Percentiles rank a stretch among this genome's conserved stretches.
phyloP scores from a whole-genome alignment of 305 asterid species.

The Nicotiana rustica region DNA sequence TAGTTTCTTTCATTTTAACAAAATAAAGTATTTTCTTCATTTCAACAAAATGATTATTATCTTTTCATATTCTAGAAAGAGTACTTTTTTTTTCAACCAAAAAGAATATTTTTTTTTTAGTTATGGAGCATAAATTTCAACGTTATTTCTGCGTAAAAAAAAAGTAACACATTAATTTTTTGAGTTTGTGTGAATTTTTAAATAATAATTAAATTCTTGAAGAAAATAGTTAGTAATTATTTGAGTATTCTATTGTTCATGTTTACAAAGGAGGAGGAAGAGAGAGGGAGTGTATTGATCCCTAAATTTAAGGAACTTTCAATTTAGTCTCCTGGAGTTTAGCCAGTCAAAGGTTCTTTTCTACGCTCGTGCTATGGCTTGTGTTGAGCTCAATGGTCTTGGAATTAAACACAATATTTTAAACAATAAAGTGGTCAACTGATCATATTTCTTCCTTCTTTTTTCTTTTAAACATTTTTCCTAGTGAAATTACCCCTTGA shows the following conservation, averaged over 20 bases:
- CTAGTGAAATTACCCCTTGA: neutral
- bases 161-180: too few relatives aligned
- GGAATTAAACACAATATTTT: neutral
- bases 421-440: neutral
- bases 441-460: neutral
- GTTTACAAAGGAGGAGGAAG: neutral
- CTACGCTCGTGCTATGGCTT: neutral
- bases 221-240: neutral
- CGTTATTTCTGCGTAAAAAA: too few relatives aligned
- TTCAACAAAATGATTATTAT: too few relatives aligned
- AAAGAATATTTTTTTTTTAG: too few relatives aligned
- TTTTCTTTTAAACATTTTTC: neutral
- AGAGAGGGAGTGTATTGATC: neutral
- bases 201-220: too few relatives aligned
- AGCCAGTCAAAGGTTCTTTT: neutral
- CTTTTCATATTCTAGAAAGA: too few relatives aligned
- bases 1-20: too few relatives aligned
- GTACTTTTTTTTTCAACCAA: too few relatives aligned
- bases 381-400: neutral
- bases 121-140: too few relatives aligned
- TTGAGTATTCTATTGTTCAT: neutral
- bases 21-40: too few relatives aligned
- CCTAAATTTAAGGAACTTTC: neutral
- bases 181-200: too few relatives aligned
- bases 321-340: neutral